Evolutionary conservation across 1,284 basidiomycete species (phyloP).

Genomic region (Marasmius sp.): DNA sequence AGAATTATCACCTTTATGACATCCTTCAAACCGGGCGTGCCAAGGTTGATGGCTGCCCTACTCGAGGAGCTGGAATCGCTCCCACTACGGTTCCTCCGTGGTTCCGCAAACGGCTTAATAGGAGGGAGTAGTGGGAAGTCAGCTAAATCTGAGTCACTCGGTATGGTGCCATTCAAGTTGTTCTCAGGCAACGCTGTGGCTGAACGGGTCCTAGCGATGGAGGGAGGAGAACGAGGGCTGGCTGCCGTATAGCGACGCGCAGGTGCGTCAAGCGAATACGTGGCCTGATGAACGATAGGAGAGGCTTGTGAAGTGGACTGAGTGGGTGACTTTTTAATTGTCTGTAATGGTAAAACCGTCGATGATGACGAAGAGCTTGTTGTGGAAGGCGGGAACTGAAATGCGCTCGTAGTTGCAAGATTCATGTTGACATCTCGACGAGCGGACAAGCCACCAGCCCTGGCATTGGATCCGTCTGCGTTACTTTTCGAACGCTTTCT

Average conservation of each 20-base stretch:
- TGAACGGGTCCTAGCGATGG: constrained; percentile 49
- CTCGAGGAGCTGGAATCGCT: constrained; percentile 44
- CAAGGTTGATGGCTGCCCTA: constrained; percentile 26
- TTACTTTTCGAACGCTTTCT: constrained; percentile 47
- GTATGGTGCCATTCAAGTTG: constrained; percentile 1
- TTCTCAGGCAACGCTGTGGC: constrained; percentile 46
- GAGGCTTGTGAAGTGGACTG: constrained; percentile 5
- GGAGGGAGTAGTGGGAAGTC: constrained; percentile 36
- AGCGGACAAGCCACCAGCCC: constrained; percentile 13
- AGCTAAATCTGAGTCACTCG: constrained; percentile 3
- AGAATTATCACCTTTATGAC: constrained; percentile 58
- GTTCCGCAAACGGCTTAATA: constrained; percentile 41
- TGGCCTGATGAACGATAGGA: constrained; percentile 43
- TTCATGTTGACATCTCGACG: constrained; percentile 35
- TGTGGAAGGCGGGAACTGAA: constrained; percentile 39
- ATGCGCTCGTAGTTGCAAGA: constrained; percentile 40
- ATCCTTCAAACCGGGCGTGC: constrained; percentile 66
- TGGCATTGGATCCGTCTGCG: constrained; percentile 28
- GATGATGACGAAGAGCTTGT: constrained; percentile 15
- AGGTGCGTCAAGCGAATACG: constrained; percentile 55
- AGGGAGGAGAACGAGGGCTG: constrained; percentile 31
- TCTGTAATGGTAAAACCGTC: constrained; percentile 7
- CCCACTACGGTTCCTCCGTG: constrained; percentile 44
- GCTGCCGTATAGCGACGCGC: constrained; percentile 17
- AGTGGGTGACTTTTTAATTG: constrained; percentile 21